Conservation (phyloP, 148 eudicot genomes). For the Salicornia ramosissima region DNA sequence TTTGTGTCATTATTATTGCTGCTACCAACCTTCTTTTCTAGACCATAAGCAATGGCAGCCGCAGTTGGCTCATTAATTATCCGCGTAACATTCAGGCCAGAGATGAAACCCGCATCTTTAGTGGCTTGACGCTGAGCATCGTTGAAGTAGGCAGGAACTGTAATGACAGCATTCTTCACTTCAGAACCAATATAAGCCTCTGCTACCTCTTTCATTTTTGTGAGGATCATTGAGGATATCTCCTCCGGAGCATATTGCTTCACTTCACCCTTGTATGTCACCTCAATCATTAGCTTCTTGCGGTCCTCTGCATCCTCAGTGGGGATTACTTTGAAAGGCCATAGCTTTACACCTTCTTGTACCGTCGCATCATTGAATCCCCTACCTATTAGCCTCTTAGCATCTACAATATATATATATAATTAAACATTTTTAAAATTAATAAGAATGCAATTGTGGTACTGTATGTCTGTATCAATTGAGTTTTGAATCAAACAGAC, state of each 20-base stretch:
- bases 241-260: constrained; percentile 1
- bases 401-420: background rate
- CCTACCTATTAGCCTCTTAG: background rate
- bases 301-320: background rate
- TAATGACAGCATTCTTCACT: background rate
- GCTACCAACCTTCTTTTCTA: background rate
- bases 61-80: constrained; percentile 9
- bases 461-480: too few species aligned
- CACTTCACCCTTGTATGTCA: background rate
- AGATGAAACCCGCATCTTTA: constrained; percentile 2
- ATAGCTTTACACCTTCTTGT: background rate
- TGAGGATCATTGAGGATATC: constrained; percentile 1
- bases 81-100: background rate
- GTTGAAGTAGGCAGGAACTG: background rate
- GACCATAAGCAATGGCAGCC: constrained; percentile 5
- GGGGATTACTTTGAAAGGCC: background rate
- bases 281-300: background rate
- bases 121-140: background rate
- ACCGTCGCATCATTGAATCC: background rate
- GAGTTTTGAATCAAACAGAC: too few species aligned
- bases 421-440: too few species aligned
- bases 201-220: constrained; percentile 2
- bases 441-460: too few species aligned
- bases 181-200: background rate
- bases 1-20: background rate